Evolutionary conservation across 2,329 filamentous ascomycete genomes (phyloP).

Genomic region (Fusarium miscanthi): DNA sequence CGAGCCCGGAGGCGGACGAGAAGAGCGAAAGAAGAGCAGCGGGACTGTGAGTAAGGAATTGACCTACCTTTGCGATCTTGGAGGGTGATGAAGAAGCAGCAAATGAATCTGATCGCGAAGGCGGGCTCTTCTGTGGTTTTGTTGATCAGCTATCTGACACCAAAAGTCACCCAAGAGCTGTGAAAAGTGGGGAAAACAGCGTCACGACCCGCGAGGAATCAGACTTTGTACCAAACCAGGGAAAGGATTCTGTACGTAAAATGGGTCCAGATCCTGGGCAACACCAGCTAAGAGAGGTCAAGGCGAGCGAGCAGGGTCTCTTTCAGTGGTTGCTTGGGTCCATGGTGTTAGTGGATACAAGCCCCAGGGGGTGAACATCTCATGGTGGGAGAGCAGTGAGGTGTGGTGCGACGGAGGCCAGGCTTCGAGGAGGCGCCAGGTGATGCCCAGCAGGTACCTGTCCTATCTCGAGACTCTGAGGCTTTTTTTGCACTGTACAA

Average conservation of each 20-base stretch:
- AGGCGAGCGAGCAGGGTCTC: conserved; percentile 28
- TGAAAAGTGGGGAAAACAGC: conserved; percentile 44
- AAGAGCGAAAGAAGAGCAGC: conserved; percentile 6
- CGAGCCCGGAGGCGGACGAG: conserved; percentile 5
- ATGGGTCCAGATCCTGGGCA: conserved; percentile 25
- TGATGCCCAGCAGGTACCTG: not conserved
- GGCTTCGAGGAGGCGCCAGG: not conserved
- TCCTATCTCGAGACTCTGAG: conserved; percentile 5
- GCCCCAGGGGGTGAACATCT: not conserved
- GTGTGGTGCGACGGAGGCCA: conserved; percentile 13
- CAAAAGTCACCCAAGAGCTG: conserved; percentile 40
- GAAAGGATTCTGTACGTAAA: conserved; percentile 18
- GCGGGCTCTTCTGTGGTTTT: conserved; percentile 47
- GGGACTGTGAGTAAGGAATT: conserved; percentile 1
- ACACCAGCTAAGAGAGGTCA: conserved; percentile 20
- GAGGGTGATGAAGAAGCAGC: conserved; percentile 48
- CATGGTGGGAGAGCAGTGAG: not conserved
- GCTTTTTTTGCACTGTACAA: conserved; percentile 33
- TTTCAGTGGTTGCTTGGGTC: conserved; percentile 29
- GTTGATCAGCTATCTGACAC: conserved; percentile 45
- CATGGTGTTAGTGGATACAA: conserved; percentile 7
- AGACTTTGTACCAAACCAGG: conserved; percentile 31
- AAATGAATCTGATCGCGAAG: conserved; percentile 42
- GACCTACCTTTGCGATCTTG: conserved; percentile 45
- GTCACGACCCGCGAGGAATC: conserved; percentile 42